Base-by-base conservation (phyloP, 2,329 filamentous ascomycete species). In the Monosporascus ibericus region DNA sequence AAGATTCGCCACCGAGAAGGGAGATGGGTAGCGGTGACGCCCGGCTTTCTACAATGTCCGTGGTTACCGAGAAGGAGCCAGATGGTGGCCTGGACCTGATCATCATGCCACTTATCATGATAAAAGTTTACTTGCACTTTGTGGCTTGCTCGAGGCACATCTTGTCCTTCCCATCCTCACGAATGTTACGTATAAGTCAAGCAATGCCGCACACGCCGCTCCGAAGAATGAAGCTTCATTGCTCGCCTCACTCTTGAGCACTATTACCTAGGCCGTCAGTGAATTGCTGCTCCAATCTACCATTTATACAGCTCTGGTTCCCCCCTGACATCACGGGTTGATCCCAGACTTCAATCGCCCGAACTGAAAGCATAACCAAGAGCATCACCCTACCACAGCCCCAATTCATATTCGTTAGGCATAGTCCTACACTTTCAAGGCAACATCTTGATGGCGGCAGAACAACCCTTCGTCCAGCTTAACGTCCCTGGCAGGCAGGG, bases 11-110 rank as follows among this genome's bases (percentile, higher is more conserved):
- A 30, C 24, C 20, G 8, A 17, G 2, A 25, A 15, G 38, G 24
- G n/a, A 48, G 39, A 5, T 15, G 30, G 52, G 38, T 44, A 34
- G 44, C 53, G 49, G 55, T 51, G 51, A 52, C 36, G 51, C 55
- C 55, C 48, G 49, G 44, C 8, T 47, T 38, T 2, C 18, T 48
- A 40, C 6, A 11, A 27, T 47, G 7, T 47, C 25, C 14, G 11
- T 40, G 20, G 17, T 37, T 20, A 27, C 11, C 17, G 36, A 18
- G 14, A 38, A 25, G 34, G 22, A 25, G 9, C 2, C 11, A 27
- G 42, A 27, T 6, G 20, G 20, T 17, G 20, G 15, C 24, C 24
- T 14, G 22, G 14, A 15, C 6, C 20, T 4, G 15, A 7, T n/a
- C 20, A 17, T 9, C 22, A 25, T 24, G 24, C 24, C 25, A 27